Percentiles rank a stretch among this genome's conserved stretches.
These are phyloP conservation scores for Eudorina sp. DNA, from an alignment of 139 green algal species.

Conservation along the genomic window DNA sequence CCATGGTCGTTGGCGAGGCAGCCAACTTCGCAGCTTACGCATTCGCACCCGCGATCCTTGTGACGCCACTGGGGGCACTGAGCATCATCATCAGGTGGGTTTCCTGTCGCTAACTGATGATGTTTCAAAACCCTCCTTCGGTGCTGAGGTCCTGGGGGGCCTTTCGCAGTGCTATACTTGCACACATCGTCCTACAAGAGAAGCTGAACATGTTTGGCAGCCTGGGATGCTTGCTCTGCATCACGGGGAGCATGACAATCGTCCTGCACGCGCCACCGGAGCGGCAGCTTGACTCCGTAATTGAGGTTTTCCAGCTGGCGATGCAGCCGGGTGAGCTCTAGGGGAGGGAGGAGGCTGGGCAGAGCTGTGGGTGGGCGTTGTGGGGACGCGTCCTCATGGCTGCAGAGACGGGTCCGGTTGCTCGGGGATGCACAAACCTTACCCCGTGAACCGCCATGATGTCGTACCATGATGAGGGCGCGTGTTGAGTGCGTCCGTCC, in stretches of 20 bases:
- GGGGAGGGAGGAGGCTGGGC: too few relatives aligned
- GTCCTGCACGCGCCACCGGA: slow-evolving; percentile 95
- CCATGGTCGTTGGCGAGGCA: slow-evolving; percentile 94
- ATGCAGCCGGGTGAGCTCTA: slow-evolving; percentile 88
- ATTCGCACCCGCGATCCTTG: slow-evolving; percentile 96
- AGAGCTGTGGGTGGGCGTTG: too few relatives aligned
- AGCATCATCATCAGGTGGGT: slow-evolving; percentile 92
- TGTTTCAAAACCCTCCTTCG: neutral
- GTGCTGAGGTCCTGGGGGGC: neutral
- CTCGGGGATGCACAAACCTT: too few relatives aligned
- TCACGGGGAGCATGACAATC: slow-evolving; percentile 90
- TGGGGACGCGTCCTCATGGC: too few relatives aligned
- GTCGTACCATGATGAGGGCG: too few relatives aligned
- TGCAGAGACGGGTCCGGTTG: too few relatives aligned
- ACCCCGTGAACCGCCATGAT: too few relatives aligned
- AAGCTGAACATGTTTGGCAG: slow-evolving; percentile 94
- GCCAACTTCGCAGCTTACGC: slow-evolving; percentile 98
- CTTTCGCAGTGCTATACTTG: slow-evolving; percentile 89
- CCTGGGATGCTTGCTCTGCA: slow-evolving; percentile 94
- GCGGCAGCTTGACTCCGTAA: slow-evolving; percentile 76
- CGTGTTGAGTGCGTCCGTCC: too few relatives aligned
- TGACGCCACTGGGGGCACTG: slow-evolving; percentile 93
- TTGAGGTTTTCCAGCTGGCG: slow-evolving; percentile 89
- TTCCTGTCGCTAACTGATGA: neutral
- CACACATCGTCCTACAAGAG: slow-evolving; percentile 93